phyloP scores from a whole-genome alignment of 352 stramenopile genomes.

The Globisporangium viniferum region DNA sequence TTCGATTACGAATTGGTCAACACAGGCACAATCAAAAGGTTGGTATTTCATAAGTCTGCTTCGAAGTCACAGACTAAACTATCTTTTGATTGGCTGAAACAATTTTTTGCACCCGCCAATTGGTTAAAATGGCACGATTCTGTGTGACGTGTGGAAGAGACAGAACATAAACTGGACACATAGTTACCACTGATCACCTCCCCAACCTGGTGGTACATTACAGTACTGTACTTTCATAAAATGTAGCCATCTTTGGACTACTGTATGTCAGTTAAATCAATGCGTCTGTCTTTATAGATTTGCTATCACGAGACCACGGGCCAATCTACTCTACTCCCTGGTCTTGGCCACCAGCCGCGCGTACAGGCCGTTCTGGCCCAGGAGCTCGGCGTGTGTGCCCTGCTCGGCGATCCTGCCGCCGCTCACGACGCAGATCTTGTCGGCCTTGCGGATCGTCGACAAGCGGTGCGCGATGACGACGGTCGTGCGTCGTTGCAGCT shows the following conservation, averaged over 20 bases:
- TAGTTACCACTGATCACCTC: neutral
- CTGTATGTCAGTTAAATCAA: too few species aligned
- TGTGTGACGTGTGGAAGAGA: too few species aligned
- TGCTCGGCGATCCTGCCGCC: constrained; percentile 17
- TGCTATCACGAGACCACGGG: too few species aligned
- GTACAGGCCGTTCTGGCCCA: constrained; percentile 12
- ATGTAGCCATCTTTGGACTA: neutral
- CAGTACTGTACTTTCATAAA: neutral
- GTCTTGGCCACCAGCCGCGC: constrained; percentile 5
- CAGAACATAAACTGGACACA: too few species aligned
- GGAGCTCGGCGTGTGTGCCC: constrained; percentile 15
- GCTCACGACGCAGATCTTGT: constrained; percentile 21
- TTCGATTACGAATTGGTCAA: too few species aligned
- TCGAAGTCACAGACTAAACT: neutral
- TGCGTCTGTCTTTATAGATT: too few species aligned
- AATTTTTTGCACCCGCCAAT: neutral
- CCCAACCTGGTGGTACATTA: neutral
- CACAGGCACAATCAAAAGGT: too few species aligned
- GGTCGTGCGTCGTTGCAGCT: constrained; percentile 22
- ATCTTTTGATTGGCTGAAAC: neutral
- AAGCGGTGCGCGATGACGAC: constrained; percentile 40
- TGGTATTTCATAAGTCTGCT: too few species aligned
- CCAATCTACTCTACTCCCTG: neutral
- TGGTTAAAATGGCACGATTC: neutral
- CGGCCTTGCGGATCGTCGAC: constrained; percentile 23